phyloP scores from a whole-genome alignment of 192 early-diverging fungal genomes.

The Coemansia sp. region DNA sequence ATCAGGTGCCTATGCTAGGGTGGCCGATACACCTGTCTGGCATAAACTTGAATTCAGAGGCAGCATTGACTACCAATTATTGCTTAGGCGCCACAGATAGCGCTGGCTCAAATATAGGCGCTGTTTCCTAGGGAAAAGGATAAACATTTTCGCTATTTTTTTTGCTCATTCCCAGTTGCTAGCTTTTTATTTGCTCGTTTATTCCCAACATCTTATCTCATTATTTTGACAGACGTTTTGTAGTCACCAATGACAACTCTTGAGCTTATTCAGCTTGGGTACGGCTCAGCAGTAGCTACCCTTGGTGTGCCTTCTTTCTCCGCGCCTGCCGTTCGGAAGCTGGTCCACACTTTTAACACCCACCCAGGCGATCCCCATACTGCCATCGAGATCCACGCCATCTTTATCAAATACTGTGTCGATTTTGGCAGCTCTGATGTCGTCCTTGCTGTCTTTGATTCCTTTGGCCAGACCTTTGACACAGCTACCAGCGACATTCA shows the following conservation, averaged over 20 bases:
- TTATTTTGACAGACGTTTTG: neutral
- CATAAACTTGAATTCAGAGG: neutral
- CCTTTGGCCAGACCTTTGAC: neutral
- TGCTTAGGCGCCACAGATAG: neutral
- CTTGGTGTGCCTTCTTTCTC: neutral
- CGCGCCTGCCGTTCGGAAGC: neutral
- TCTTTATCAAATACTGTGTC: conserved; percentile 15
- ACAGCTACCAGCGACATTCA: conserved; percentile 11
- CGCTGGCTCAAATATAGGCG: neutral
- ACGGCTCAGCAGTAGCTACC: neutral
- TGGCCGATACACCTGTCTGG: neutral
- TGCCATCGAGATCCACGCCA: conserved; percentile 10
- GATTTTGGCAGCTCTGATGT: neutral
- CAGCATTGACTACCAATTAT: neutral
- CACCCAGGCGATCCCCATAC: neutral
- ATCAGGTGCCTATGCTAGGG: neutral
- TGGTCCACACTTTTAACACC: neutral
- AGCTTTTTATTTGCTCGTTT: neutral
- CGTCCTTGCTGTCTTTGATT: conserved; percentile 5
- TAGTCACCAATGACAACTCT: neutral
- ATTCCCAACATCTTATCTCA: neutral
- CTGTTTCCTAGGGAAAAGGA: neutral
- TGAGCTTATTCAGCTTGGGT: neutral
- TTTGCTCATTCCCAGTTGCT: neutral
- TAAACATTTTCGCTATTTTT: neutral